A percentile compares a stretch with the other conserved stretches of the same genome.
Evolutionary conservation across 345 rosid genomes (phyloP).

Genomic region (Gossypium turneri): DNA sequence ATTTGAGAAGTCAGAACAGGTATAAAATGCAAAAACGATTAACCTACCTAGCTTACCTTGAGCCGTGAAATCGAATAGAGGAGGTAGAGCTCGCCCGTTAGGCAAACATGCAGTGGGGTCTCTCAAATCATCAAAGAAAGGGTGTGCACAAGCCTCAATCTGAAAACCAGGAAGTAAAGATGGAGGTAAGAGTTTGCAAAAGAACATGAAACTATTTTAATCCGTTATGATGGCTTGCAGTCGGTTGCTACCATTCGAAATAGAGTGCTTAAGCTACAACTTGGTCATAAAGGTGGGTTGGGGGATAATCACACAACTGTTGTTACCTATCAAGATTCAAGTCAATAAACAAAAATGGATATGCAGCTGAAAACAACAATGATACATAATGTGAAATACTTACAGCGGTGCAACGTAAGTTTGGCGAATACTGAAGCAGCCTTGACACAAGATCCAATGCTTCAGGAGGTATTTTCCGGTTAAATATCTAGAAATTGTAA

Average conservation of each 20-base stretch:
- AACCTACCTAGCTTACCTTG: slow-evolving; percentile 50
- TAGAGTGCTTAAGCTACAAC: not conserved
- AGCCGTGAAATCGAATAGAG: slow-evolving; percentile 81
- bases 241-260: not conserved
- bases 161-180: slow-evolving; percentile 19
- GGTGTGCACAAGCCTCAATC: slow-evolving; percentile 98
- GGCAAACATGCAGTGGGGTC: slow-evolving; percentile 76
- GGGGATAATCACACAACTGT: not conserved
- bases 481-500: slow-evolving; percentile 50
- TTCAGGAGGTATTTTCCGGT: slow-evolving; percentile 65
- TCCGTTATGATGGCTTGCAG: not conserved
- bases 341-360: not conserved
- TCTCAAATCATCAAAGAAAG: slow-evolving; percentile 87
- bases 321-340: not conserved
- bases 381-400: slow-evolving; percentile 20
- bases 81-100: slow-evolving; percentile 78
- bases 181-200: not conserved
- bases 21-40: not conserved
- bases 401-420: slow-evolving; percentile 75
- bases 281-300: not conserved
- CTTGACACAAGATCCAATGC: slow-evolving; percentile 86
- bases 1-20: not conserved
- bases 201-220: not conserved
- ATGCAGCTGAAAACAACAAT: not conserved
- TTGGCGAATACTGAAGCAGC: slow-evolving; percentile 86